Base-by-base conservation (phyloP, 2,329 filamentous ascomycete species). In the Diaporthe vaccinii region DNA sequence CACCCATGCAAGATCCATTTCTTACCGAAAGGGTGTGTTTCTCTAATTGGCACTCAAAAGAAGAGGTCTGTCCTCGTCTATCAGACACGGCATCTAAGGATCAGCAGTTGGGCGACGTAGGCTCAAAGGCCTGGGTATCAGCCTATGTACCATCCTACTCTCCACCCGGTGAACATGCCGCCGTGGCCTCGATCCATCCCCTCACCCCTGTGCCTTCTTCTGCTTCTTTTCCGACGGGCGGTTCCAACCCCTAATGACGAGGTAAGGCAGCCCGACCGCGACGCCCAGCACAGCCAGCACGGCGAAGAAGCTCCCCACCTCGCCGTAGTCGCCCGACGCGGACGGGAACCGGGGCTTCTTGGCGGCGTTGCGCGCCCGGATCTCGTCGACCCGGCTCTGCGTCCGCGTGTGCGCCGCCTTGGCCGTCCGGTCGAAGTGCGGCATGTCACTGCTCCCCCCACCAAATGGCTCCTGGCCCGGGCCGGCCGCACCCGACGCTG, bases 341-440 rank as follows among this genome's bases (percentile, higher is more conserved):
- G 39, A 83, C 82, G 15, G 78, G 80, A 41, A 89, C 83, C 28
- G 85, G 82, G 79, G 89, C 81, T 81, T 79, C 49, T 80, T 80
- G 57, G 81, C 80, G 25, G n/a, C 31, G 12, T 51, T 65, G 46
- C 71, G 49, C 22, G 86, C 83, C 8, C 87, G 41, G 34, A 61
- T 83, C 58, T 85, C 83, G 78, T 94, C 90, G 79, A 93, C 88
- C 46, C 89, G 86, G 68, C 89, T 87, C 78, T 98, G 95, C 75
- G 95, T 97, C 77, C 91, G 88, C 79, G 92, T 91, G 84, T 98
- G 96, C 14, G 89, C 88, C 57, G 85, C 87, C 55, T 90, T 89
- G 9, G 89, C 88, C 51, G 85, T 86, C 51, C 90, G 89, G 84
- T 98, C 93, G 79, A 98, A 99, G 85, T 98, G 94, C 78, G 92